Conservation (phyloP, 345 rosid genomes). For the Gynandropsis gynandra region DNA sequence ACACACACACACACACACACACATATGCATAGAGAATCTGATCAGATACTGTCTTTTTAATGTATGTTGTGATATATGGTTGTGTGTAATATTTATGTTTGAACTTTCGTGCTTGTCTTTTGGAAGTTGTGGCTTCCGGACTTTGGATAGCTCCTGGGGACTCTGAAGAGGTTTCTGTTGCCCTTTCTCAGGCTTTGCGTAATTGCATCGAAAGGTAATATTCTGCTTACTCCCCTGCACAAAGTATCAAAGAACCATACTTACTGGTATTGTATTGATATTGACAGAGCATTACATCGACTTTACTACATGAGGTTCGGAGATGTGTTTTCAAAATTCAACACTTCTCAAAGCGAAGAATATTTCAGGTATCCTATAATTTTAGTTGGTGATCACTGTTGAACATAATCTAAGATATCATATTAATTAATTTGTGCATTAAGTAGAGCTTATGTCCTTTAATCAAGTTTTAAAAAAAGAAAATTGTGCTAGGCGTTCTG, state of each 20-base stretch:
- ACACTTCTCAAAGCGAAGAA: slow-evolving; percentile 66
- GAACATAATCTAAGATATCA: too few species aligned
- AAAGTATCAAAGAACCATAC: slow-evolving; percentile 8
- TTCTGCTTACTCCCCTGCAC: slow-evolving; percentile 19
- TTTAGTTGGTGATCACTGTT: not conserved
- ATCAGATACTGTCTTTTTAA: slow-evolving; percentile 2
- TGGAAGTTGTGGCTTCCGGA: slow-evolving; percentile 85
- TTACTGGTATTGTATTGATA: slow-evolving; percentile 21
- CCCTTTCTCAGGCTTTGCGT: slow-evolving; percentile 86
- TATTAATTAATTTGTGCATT: too few species aligned
- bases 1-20: not conserved
- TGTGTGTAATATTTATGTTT: slow-evolving; percentile 5
- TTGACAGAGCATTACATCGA: slow-evolving; percentile 58
- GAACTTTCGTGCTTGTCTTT: slow-evolving; percentile 20
- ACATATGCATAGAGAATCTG: not conserved
- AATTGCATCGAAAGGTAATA: slow-evolving; percentile 82
- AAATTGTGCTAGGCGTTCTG: too few species aligned
- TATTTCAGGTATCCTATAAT: slow-evolving; percentile 51
- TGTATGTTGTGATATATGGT: slow-evolving; percentile 12
- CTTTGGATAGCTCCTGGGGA: slow-evolving; percentile 98
- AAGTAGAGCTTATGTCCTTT: too few species aligned
- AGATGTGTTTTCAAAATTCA: slow-evolving; percentile 80
- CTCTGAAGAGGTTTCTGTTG: slow-evolving; percentile 90
- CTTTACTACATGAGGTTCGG: slow-evolving; percentile 91
- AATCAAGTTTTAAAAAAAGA: too few species aligned